Evolutionary conservation across 139 green algal species (phyloP).

Genomic region (Eudorina sp.): DNA sequence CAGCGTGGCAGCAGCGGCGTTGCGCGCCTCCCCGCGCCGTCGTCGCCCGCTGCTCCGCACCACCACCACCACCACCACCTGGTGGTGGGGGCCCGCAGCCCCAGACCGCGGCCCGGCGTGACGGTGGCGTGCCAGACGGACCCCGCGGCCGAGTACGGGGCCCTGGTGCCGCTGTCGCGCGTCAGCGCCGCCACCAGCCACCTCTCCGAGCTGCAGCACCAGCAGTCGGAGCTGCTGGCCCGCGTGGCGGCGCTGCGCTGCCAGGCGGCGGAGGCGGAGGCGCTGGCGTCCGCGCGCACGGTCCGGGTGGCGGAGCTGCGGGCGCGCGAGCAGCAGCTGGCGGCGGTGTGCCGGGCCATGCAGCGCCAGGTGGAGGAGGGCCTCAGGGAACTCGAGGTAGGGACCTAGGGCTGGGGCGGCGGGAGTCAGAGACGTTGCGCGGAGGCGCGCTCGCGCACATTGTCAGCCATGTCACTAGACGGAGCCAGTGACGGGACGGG

Average conservation of each 20-base stretch:
- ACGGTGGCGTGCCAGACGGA: slow-evolving; percentile 13
- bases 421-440: no score
- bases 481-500: no score
- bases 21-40: neutral
- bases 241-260: neutral
- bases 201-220: slow-evolving; percentile 6
- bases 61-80: no score
- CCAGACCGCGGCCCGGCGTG: neutral
- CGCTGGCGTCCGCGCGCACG: slow-evolving; percentile 22
- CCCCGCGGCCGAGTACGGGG: neutral
- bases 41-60: no score
- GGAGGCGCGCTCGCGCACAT: no score
- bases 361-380: neutral
- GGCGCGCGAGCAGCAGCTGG: slow-evolving; percentile 35
- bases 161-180: neutral
- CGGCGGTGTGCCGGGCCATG: neutral
- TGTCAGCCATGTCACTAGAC: no score
- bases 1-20: no score
- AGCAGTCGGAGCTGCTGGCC: slow-evolving; percentile 7
- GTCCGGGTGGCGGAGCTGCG: slow-evolving; percentile 12
- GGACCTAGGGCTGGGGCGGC: neutral
- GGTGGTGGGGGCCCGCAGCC: no score
- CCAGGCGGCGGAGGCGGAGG: slow-evolving; percentile 45
- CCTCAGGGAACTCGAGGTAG: neutral
- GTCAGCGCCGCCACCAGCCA: neutral